Conservation (phyloP, 2,329 filamentous ascomycete genomes). For the Microdochium paspali region DNA sequence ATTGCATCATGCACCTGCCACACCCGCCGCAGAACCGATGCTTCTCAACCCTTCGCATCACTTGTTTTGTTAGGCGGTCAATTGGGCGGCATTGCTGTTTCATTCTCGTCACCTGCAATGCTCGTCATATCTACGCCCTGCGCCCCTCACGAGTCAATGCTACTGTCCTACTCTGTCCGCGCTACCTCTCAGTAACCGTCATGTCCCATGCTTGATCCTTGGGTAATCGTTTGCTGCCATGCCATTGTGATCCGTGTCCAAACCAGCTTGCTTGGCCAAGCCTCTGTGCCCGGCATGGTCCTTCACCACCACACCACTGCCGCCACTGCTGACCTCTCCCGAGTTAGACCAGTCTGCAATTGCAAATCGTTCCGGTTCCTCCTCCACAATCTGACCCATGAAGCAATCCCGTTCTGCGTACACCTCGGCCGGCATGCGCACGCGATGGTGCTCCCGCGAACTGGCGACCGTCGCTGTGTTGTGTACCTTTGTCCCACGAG, state of each 20-base stretch:
- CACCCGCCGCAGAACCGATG: too few relatives aligned
- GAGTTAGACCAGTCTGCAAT: not conserved
- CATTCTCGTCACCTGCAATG: too few relatives aligned
- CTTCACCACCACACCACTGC: not conserved
- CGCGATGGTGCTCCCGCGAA: constrained; percentile 10
- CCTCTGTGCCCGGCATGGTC: not conserved
- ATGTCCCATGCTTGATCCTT: not conserved
- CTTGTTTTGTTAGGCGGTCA: too few relatives aligned
- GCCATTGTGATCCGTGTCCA: not conserved
- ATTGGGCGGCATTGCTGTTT: too few relatives aligned
- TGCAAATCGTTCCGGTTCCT: constrained; percentile 18
- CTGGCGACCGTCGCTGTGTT: too few relatives aligned
- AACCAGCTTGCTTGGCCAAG: not conserved
- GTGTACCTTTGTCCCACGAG: too few relatives aligned
- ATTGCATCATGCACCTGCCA: not conserved
- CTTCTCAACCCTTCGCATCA: too few relatives aligned
- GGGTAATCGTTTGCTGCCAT: not conserved
- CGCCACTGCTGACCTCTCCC: not conserved
- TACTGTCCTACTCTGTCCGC: too few relatives aligned
- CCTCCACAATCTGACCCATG: constrained; percentile 25
- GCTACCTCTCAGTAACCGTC: too few relatives aligned
- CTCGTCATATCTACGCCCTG: too few relatives aligned
- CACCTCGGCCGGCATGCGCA: constrained; percentile 8
- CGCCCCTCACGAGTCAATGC: too few relatives aligned
- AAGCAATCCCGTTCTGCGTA: constrained; percentile 24